These are phyloP conservation scores for Skeletonema marinoi DNA, from an alignment of 108 stramenopile species.

Conservation along the genomic window DNA sequence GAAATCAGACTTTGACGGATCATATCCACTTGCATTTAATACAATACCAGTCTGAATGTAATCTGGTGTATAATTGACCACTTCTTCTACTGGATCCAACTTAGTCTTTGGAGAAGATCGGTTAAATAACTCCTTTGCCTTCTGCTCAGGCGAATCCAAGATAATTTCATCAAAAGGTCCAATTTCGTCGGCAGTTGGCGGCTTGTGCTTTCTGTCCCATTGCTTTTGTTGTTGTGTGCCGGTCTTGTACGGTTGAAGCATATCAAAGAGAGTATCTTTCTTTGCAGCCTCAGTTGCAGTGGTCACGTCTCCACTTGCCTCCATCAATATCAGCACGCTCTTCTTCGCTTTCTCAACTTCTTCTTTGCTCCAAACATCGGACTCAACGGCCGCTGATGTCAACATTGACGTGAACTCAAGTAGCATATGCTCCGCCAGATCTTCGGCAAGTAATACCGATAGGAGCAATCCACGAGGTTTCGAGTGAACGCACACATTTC, in stretches of 20 bases:
- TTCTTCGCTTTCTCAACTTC: constrained; percentile 4
- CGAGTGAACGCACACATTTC: constrained; percentile 7
- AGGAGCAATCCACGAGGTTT: constrained; percentile 9
- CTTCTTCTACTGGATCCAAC: not conserved
- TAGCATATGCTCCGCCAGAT: constrained; percentile 18
- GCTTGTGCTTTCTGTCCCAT: not conserved
- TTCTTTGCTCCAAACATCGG: constrained; percentile 8
- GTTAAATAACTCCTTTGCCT: constrained; percentile 9
- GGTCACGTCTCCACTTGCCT: not conserved
- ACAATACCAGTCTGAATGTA: constrained; percentile 5
- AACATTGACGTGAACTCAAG: constrained; percentile 16
- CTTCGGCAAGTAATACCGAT: constrained; percentile 14
- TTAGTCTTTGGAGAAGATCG: not conserved
- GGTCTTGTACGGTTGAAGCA: constrained; percentile 13
- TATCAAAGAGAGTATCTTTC: constrained; percentile 13
- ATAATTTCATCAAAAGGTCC: constrained; percentile 1
- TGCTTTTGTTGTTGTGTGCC: constrained; percentile 15
- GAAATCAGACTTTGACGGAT: constrained; percentile 5
- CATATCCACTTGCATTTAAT: constrained; percentile 5
- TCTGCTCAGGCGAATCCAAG: constrained; percentile 14
- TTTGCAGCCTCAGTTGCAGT: not conserved
- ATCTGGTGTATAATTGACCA: not conserved
- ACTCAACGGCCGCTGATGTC: constrained; percentile 12
- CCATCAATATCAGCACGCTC: constrained; percentile 11
- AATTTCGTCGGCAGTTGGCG: constrained; percentile 3